phyloP scores from a whole-genome alignment of 75 land plant genomes.

The Chamaecyparis obtusa region DNA sequence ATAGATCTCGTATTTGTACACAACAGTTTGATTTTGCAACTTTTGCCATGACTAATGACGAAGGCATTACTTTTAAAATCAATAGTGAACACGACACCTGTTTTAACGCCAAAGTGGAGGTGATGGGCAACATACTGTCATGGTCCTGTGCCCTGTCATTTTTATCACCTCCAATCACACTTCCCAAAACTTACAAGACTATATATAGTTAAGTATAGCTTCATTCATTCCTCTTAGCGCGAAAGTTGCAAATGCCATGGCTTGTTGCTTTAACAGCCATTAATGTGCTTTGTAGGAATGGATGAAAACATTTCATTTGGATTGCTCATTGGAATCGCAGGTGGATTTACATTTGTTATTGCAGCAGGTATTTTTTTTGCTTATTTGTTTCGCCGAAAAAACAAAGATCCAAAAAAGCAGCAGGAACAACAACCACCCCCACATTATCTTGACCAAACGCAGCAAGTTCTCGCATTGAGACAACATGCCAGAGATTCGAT shows the following conservation, averaged over 20 bases:
- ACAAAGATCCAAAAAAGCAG: not conserved
- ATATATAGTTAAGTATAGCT: not conserved
- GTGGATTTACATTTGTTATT: not conserved
- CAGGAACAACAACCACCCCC: not conserved
- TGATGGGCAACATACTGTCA: not conserved
- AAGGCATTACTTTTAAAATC: too few relatives aligned
- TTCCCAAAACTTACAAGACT: not conserved
- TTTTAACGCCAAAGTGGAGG: too few relatives aligned
- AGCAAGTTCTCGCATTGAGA: not conserved
- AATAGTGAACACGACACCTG: too few relatives aligned
- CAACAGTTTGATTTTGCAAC: too few relatives aligned
- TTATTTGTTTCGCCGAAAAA: not conserved
- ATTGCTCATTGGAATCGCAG: not conserved
- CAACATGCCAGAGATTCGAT: not conserved
- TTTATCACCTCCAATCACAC: too few relatives aligned
- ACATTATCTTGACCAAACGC: not conserved
- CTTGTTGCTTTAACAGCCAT: not conserved
- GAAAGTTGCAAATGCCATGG: too few relatives aligned
- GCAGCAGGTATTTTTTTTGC: not conserved
- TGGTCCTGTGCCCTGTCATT: not conserved
- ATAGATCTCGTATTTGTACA: too few relatives aligned
- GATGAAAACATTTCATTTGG: not conserved
- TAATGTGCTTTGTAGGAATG: not conserved
- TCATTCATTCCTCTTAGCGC: not conserved
- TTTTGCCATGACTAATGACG: too few relatives aligned